phyloP scores from a whole-genome alignment of 2,329 filamentous ascomycete species.

The Zymoseptoria tritici region DNA sequence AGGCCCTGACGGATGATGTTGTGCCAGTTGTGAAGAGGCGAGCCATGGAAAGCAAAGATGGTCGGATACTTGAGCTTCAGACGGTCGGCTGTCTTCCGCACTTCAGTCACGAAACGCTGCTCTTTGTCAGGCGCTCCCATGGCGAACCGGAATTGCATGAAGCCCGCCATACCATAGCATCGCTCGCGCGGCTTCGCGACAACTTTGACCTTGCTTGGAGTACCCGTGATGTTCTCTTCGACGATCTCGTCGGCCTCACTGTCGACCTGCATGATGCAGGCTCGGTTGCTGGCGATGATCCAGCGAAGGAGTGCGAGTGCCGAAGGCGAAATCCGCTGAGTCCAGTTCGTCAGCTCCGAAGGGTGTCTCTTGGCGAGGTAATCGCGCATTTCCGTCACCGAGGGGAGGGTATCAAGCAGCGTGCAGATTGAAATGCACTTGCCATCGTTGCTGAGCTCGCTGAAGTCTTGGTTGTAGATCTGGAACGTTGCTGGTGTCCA shows the following conservation, averaged over 20 bases:
- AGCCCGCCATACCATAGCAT: constrained; percentile 58
- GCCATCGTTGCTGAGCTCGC: constrained; percentile 39
- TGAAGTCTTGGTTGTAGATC: constrained; percentile 52
- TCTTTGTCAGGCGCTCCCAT: constrained; percentile 89
- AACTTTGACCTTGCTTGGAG: background rate
- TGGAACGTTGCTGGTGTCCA: constrained; percentile 32
- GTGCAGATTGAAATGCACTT: constrained; percentile 47
- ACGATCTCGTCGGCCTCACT: constrained; percentile 12
- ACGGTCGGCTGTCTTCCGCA: constrained; percentile 42
- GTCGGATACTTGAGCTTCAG: constrained; percentile 52
- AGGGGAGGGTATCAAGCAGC: constrained; percentile 53
- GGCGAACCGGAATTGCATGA: constrained; percentile 77
- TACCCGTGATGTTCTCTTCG: background rate
- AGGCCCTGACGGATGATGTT: constrained; percentile 78
- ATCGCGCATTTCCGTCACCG: constrained; percentile 50
- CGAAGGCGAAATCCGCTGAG: constrained; percentile 54
- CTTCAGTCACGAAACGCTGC: constrained; percentile 59
- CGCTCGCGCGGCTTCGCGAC: constrained; percentile 26
- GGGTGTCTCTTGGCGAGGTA: constrained; percentile 38
- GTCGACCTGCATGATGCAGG: constrained; percentile 73
- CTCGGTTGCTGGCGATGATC: constrained; percentile 85
- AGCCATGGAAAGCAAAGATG: constrained; percentile 83
- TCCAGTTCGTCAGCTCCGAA: constrained; percentile 45
- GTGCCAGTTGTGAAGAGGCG: constrained; percentile 72
- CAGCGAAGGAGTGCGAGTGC: constrained; percentile 66